Percentiles rank a stretch among this genome's conserved stretches.
Evolutionary conservation across 1,139 yeast genomes (phyloP).

Genomic region (Geotrichum bryndzae): DNA sequence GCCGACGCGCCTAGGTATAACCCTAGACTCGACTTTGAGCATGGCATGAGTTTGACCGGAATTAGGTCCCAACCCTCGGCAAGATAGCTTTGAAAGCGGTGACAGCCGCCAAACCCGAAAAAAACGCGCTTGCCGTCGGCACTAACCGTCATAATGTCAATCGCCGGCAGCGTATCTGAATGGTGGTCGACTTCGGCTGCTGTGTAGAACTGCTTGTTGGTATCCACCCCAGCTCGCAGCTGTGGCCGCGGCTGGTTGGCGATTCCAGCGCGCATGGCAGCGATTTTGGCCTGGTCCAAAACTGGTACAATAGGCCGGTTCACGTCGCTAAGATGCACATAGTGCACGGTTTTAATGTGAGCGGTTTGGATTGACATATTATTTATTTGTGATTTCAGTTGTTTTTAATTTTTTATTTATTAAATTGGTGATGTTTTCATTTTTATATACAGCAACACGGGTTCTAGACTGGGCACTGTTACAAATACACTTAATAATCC

Average conservation of each 20-base stretch:
- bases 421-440: no score
- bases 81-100: conserved; percentile 51
- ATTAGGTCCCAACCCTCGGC: conserved; percentile 16
- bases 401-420: no score
- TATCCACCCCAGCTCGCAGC: not conserved
- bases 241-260: conserved; percentile 23
- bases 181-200: not conserved
- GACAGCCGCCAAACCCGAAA: conserved; percentile 79
- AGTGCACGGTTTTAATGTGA: conserved; percentile 43
- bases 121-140: conserved; percentile 56
- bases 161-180: conserved; percentile 31
- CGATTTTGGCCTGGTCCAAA: conserved; percentile 62
- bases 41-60: conserved; percentile 21
- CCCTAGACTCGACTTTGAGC: conserved; percentile 18
- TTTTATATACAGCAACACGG: no score
- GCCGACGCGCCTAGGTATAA: conserved; percentile 21
- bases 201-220: not conserved
- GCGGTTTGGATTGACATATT: conserved; percentile 46
- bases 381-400: not conserved
- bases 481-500: no score
- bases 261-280: conserved; percentile 71
- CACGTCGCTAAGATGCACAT: conserved; percentile 59
- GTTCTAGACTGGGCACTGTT: no score
- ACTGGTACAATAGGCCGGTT: conserved; percentile 82
- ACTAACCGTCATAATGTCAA: conserved; percentile 65